Conservation (phyloP, 2,329 filamentous ascomycete genomes). For the Penicillium sp. region DNA sequence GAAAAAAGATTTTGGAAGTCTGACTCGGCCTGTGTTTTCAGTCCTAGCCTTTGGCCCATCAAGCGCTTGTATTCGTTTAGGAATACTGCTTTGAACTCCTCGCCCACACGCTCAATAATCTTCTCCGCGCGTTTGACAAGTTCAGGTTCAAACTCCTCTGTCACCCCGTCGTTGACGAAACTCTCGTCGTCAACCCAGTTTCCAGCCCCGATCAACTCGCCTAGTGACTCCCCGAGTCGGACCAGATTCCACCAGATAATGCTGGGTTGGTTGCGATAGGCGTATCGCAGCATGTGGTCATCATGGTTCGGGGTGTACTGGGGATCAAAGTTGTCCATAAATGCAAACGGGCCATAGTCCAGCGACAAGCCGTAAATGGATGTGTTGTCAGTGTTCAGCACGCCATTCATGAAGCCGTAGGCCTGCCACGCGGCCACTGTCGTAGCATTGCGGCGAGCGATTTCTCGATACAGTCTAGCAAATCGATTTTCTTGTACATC, state of each 20-base stretch:
- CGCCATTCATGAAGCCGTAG: slow-evolving; percentile 99
- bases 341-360: slow-evolving; percentile 95
- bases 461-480: slow-evolving; percentile 79
- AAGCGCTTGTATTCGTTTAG: slow-evolving; percentile 83
- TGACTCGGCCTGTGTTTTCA: slow-evolving; percentile 65
- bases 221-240: slow-evolving; percentile 81
- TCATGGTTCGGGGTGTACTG: slow-evolving; percentile 96
- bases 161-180: slow-evolving; percentile 72
- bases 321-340: slow-evolving; percentile 96
- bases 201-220: slow-evolving; percentile 82
- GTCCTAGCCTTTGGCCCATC: slow-evolving; percentile 77
- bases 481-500: slow-evolving; percentile 81
- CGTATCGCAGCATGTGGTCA: slow-evolving; percentile 81
- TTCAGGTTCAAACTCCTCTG: slow-evolving; percentile 65
- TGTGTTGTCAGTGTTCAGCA: slow-evolving; percentile 97
- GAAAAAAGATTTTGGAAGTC: slow-evolving; percentile 83
- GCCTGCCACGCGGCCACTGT: slow-evolving; percentile 95
- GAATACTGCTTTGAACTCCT: slow-evolving; percentile 88
- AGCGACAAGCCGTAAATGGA: slow-evolving; percentile 85
- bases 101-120: slow-evolving; percentile 74
- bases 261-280: slow-evolving; percentile 89
- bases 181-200: slow-evolving; percentile 66
- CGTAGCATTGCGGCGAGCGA: slow-evolving; percentile 78
- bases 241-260: slow-evolving; percentile 99
- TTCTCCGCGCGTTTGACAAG: slow-evolving; percentile 78